phyloP scores from a whole-genome alignment of 2,329 filamentous ascomycete genomes.

The Aspergillus ustus region DNA sequence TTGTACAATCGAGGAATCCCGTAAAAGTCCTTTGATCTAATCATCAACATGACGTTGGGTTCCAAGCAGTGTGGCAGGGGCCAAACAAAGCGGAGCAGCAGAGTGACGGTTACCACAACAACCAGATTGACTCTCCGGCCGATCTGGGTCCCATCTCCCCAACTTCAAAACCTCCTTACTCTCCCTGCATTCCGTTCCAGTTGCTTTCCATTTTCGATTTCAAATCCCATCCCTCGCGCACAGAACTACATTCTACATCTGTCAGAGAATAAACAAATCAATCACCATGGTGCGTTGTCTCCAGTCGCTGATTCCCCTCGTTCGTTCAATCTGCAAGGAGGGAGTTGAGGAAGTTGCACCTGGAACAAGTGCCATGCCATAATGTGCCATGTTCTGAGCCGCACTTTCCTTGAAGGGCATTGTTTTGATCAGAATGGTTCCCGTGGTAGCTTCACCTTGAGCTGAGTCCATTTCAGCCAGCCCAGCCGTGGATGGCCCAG shows the following conservation, averaged over 20 bases:
- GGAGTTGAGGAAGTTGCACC: no score
- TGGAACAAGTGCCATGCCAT: background rate
- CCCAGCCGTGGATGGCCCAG: slow-evolving; percentile 8
- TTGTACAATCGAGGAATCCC: background rate
- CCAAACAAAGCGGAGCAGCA: background rate
- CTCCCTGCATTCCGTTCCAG: slow-evolving; percentile 13
- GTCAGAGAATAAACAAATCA: background rate
- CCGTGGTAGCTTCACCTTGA: background rate
- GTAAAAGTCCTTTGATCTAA: background rate
- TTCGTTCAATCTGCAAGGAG: slow-evolving; percentile 8
- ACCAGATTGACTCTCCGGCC: slow-evolving; percentile 13
- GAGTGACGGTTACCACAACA: slow-evolving; percentile 28
- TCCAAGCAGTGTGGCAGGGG: background rate
- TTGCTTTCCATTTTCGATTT: background rate
- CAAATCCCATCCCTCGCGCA: slow-evolving; percentile 5
- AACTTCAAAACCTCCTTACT: slow-evolving; percentile 13
- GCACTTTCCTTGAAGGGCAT: background rate
- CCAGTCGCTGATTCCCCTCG: slow-evolving; percentile 8
- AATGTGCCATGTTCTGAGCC: background rate
- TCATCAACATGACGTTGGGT: background rate
- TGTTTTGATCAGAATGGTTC: background rate
- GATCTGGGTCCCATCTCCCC: slow-evolving; percentile 5
- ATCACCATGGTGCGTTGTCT: slow-evolving; percentile 21
- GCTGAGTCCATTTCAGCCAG: slow-evolving; percentile 4
- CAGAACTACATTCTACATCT: slow-evolving; percentile 14